These are phyloP conservation scores for Nitzschia sp. DNA, from an alignment of 108 stramenopile genomes.

Conservation along the genomic window DNA sequence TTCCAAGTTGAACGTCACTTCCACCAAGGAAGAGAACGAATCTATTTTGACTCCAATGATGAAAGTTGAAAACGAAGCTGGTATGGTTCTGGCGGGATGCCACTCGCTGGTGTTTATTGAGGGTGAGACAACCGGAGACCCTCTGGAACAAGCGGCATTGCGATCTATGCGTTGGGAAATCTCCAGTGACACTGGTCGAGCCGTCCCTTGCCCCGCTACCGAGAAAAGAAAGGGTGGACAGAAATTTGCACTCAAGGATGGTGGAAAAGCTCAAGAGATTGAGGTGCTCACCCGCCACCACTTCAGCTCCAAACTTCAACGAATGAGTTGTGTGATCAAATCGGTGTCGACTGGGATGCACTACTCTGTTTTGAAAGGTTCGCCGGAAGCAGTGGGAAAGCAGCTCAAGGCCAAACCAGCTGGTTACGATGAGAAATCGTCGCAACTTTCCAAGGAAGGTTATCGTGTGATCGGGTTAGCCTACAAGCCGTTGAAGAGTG, in stretches of 20 bases:
- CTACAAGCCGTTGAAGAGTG: conserved; percentile 62
- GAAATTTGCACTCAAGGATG: conserved; percentile 32
- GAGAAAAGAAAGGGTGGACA: conserved; percentile 61
- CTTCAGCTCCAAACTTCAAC: conserved; percentile 94
- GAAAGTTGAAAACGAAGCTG: conserved; percentile 58
- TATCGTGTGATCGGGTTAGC: conserved; percentile 93
- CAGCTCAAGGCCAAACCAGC: conserved; percentile 63
- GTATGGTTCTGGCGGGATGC: conserved; percentile 87
- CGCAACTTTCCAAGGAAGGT: conserved; percentile 77
- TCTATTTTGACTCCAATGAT: conserved; percentile 75
- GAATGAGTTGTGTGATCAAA: conserved; percentile 94
- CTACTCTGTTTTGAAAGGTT: conserved; percentile 92
- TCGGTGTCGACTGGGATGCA: conserved; percentile 41
- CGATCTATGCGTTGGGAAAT: conserved; percentile 83
- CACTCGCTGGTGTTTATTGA: conserved; percentile 86
- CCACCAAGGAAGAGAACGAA: conserved; percentile 40
- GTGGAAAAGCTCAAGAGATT: conserved; percentile 44
- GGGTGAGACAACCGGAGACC: conserved; percentile 89
- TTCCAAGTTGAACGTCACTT: conserved; percentile 32
- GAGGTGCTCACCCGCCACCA: conserved; percentile 91
- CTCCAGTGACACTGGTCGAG: conserved; percentile 47
- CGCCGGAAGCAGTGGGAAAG: conserved; percentile 91
- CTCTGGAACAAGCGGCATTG: conserved; percentile 83
- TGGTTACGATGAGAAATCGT: conserved; percentile 76
- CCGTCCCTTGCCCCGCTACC: conserved; percentile 54